Evolutionary conservation across 2,329 filamentous ascomycete genomes (phyloP), one percentile per base, ranked within the genome.

Genomic region (Fusarium kyushuense): DNA sequence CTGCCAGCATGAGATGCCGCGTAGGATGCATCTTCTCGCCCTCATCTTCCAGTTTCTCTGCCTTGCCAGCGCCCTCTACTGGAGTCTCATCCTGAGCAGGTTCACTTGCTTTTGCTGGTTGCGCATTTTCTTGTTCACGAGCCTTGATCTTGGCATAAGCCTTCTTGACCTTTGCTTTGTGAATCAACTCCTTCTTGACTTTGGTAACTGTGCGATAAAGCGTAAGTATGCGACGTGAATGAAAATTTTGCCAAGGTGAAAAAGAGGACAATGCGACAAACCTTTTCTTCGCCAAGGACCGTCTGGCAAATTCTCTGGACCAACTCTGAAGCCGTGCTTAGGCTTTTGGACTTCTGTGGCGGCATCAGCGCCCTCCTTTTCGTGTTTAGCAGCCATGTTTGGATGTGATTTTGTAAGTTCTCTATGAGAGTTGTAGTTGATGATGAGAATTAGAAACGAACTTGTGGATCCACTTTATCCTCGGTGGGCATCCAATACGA

Each of bases 91-190:
- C 51, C 36, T 70, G 57, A 38, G 53, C 48, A 19, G 63, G 51
- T 38, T 57, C 38, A 29, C 27, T 55, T 57, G 49, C 64, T 61
- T 48, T 65, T 57, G 48, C 72, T 69, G 63, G 25, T 21, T 51
- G 74, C 65, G 62, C 47, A 27, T 64, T 65, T 33, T 77, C 68
- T 60, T 80, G 77, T 52, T 83, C 78, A 29, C 75, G 74, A 7
- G 78, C 89, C 79, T 94, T 95, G 68, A 97, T 83, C 79, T 97
- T 97, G 67, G 91, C 92, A 77, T 97, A 97, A 41, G 92, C 88
- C 79, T 97, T 97, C 81, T 95, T 96, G 66, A 97, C 85, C 80
- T 97, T 97, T 63, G 94, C 94, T 78, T 96, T 96, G 79, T 94
- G 89, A 74, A 98, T 97, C 57, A 97, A 83, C 70, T 92, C 88